phyloP scores from a whole-genome alignment of 2,329 filamentous ascomycete species.

The Orbilia javanica region DNA sequence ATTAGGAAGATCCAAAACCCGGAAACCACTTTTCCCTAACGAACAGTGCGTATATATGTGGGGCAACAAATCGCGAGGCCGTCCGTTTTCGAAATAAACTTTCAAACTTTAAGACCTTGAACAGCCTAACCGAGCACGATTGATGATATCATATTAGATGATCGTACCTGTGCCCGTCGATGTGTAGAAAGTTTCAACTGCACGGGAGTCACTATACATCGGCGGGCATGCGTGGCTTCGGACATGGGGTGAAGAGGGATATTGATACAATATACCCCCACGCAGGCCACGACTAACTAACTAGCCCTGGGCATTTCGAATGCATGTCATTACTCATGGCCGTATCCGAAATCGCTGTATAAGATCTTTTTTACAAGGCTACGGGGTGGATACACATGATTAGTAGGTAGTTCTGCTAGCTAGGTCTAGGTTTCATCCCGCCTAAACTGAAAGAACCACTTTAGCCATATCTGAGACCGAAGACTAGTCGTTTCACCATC shows the following conservation, averaged over 20 bases:
- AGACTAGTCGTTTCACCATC: constrained; percentile 19
- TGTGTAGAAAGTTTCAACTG: background rate
- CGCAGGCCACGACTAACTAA: background rate
- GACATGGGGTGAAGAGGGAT: background rate
- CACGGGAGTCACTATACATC: background rate
- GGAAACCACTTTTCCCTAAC: background rate
- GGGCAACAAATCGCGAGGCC: constrained; percentile 13
- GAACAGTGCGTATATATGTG: too few species aligned
- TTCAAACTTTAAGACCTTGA: constrained; percentile 11
- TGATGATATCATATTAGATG: constrained; percentile 4
- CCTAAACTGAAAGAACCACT: constrained; percentile 24
- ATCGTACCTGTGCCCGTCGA: constrained; percentile 14
- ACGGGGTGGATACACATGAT: background rate
- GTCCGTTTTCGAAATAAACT: constrained; percentile 42
- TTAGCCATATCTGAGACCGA: constrained; percentile 21
- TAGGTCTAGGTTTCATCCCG: constrained; percentile 21
- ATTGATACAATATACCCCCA: constrained; percentile 13
- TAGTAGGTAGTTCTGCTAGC: constrained; percentile 4
- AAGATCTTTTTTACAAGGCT: background rate
- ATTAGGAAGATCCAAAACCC: constrained; percentile 7
- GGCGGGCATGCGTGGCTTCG: background rate
- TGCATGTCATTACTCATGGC: constrained; percentile 10
- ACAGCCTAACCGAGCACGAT: constrained; percentile 4
- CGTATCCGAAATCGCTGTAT: constrained; percentile 4
- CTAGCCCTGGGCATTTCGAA: background rate